Evolutionary conservation across 345 rosid species (phyloP), one percentile per base, ranked within the genome.

Genomic region (Arabidopsis arenosa): DNA sequence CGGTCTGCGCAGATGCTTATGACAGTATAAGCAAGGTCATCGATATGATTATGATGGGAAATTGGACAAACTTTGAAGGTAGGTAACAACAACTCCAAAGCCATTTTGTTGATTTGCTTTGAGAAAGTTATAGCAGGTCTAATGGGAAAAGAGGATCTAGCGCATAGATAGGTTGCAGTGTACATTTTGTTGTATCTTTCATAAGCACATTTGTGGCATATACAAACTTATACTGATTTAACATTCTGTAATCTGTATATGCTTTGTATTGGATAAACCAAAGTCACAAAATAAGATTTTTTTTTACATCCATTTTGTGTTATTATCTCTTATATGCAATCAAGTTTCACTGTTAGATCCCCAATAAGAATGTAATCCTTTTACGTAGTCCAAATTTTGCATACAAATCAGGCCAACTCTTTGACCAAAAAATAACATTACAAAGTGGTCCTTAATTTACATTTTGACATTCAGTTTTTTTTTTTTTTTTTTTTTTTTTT

Each of bases 61-160:
- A 21, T 5, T 70, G 39, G 58, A 59, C 7, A 70, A 56, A 70
- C 35, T 15, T 70, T 18, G 1, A 44, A 70, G 32, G 7, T 55
- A 56, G 33, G 26, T 15, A 35, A 14, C 54, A 30, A 2, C 26
- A 23, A 44, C 9, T 32, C 36, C 35, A 9, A 47, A 47, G 75
- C 47, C 33, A 70, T 56, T 69, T 43, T 45, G 45, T 59, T 58
- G 8, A 36, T 58, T 35, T 35, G 56, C 14, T 63, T 45, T 64
- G 41, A 62, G 11, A 51, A 36, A 12, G 18, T 12, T 40, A 18
- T 18, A n/a, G 11, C 6, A 6, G 5, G 7, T 47, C 28, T 30
- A 12, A 41, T 48, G 70, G 18, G 51, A 6, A 45, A 45, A 45
- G 51, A 45, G 40, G 35, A 35, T 21, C 36, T 35, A 51, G 4